Conservation (phyloP, 768 basidiomycete genomes). For the Rhizopogon sp. region DNA sequence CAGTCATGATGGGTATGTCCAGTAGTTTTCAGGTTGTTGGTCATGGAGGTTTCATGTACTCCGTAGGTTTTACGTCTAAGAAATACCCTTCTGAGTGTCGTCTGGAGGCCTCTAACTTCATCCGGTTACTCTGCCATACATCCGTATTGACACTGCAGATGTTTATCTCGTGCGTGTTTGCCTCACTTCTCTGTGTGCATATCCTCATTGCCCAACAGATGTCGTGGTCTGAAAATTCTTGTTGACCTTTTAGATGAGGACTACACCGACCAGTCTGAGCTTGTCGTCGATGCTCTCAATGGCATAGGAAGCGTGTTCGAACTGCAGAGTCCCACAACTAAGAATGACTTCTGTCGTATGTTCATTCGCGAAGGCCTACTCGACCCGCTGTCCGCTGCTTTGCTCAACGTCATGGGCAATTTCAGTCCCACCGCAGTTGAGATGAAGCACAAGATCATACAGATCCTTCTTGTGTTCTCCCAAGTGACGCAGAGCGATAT, state of each 20-base stretch:
- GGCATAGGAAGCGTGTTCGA: slow-evolving; percentile 96
- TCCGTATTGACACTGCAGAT: slow-evolving; percentile 94
- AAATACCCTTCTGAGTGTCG: slow-evolving; percentile 91
- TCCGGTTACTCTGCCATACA: slow-evolving; percentile 86
- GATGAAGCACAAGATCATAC: slow-evolving; percentile 86
- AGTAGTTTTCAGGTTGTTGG: not conserved
- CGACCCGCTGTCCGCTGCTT: slow-evolving; percentile 86
- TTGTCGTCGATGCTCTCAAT: slow-evolving; percentile 90
- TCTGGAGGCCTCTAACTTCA: slow-evolving; percentile 92
- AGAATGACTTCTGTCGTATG: slow-evolving; percentile 98
- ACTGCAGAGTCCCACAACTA: slow-evolving; percentile 91
- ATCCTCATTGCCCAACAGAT: slow-evolving; percentile 40
- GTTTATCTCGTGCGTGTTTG: slow-evolving; percentile 90
- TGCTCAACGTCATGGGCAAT: slow-evolving; percentile 82
- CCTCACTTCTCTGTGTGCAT: not conserved
- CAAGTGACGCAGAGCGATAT: slow-evolving; percentile 96
- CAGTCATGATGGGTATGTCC: slow-evolving; percentile 82
- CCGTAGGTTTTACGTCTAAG: slow-evolving; percentile 85
- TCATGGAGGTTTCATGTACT: slow-evolving; percentile 1
- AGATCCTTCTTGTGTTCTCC: slow-evolving; percentile 86
- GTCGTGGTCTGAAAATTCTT: slow-evolving; percentile 89
- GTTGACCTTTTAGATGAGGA: slow-evolving; percentile 97
- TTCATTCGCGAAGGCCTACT: slow-evolving; percentile 94
- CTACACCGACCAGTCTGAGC: slow-evolving; percentile 84
- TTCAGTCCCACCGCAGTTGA: slow-evolving; percentile 59